A percentile compares a stretch with the other conserved stretches of the same genome.
Conservation (phyloP, 2,329 filamentous ascomycete species). For the Diaporthe citri region DNA sequence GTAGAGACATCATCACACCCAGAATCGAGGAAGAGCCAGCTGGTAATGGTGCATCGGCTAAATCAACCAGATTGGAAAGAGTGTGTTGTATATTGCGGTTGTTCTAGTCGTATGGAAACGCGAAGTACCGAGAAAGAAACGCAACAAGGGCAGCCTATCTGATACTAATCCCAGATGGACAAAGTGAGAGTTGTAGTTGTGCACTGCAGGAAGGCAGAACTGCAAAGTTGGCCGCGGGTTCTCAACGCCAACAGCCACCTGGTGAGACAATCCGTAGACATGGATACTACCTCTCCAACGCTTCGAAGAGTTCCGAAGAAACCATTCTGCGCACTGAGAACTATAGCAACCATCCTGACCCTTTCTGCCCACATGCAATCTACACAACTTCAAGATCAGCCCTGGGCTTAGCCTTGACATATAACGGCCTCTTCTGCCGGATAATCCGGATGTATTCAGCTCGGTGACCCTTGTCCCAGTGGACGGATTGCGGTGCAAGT, state of each 20-base stretch:
- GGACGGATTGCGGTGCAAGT: neutral
- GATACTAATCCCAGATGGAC: neutral
- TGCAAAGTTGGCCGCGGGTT: neutral
- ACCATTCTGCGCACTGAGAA: neutral
- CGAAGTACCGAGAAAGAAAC: neutral
- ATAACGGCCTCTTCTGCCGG: neutral
- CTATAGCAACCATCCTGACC: neutral
- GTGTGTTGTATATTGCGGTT: neutral
- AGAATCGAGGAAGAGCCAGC: neutral
- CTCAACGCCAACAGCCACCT: neutral
- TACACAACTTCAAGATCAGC: neutral
- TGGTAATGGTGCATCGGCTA: neutral
- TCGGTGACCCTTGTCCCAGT: neutral
- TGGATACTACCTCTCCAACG: neutral
- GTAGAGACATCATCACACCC: neutral
- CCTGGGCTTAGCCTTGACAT: neutral
- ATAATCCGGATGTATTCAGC: neutral
- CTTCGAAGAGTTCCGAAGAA: neutral
- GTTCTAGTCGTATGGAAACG: neutral
- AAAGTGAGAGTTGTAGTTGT: neutral
- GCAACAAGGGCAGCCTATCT: neutral
- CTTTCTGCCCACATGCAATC: neutral
- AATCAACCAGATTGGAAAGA: neutral
- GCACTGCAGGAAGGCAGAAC: neutral
- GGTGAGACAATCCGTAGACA: neutral